Evolutionary conservation across 179 eudicot genomes (phyloP), one percentile per base, ranked within the genome.

Genomic region (Silene vulgaris): DNA sequence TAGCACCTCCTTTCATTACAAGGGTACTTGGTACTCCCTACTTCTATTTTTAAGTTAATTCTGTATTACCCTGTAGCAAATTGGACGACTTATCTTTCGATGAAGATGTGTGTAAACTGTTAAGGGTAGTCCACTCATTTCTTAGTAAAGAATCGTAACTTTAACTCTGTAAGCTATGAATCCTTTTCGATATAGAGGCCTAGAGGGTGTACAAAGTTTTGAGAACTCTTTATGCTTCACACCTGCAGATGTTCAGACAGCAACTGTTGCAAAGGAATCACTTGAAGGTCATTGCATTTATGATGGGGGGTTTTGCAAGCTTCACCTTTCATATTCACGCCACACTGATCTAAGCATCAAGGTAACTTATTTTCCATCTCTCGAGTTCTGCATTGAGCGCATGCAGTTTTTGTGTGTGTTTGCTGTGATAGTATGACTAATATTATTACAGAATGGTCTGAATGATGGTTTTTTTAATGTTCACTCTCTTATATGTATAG

Each of bases 241-340:
- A 40, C 64, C 40, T 68, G 79, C 91, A 95, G 99, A 95, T 90
- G 83, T 92, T 80, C 97, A 84, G 83, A 95, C 97, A 8, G 99
- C 95, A 48, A 92, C 88, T 71, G 90, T 80, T 82, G 97, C 97
- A 19, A 95, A 90, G 87, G 97, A 90, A 78, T 82, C 99, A 23
- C 86, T 95, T 70, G 97, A 95, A 80, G 99, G 99, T 35, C 99
- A 95, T 82, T 95, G 95, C 86, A 95, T 95, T 73, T 95, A 95
- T 62, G 97, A 95, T 79, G 99, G 99, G 78, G 97, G 97, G 17
- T 95, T 85, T 83, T 95, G 99, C 90, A 95, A 89, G 85, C 97
- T 95, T 69, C 99, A 90, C 68, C 79, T 95, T 69, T 87, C 99
- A n/a, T 95, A 92, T 85, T 95, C 99, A 20, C 94, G 96, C 35